Evolutionary conservation across 202 grass and related monocot species (phyloP).

Genomic region (Schoenoplectus triqueter): DNA sequence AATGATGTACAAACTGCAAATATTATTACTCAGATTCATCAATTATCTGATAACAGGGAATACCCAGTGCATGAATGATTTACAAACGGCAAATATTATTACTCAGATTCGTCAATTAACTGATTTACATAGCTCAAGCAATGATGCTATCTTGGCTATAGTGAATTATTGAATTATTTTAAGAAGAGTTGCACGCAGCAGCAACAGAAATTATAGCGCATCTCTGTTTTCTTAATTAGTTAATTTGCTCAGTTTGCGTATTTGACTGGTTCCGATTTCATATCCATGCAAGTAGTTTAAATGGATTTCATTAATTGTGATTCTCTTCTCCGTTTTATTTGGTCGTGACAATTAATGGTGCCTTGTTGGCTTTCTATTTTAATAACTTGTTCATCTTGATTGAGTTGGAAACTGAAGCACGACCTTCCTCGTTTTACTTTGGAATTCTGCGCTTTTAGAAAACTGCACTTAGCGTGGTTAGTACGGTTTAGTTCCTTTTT

Average conservation of each 20-base stretch:
- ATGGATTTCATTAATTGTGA: not conserved
- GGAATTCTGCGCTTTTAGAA: conserved; percentile 24
- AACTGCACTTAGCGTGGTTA: conserved; percentile 23
- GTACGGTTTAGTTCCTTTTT: conserved; percentile 10
- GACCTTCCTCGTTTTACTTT: conserved; percentile 22
- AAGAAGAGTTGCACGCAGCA: not conserved
- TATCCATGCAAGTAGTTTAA: not conserved
- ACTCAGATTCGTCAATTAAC: too few relatives aligned
- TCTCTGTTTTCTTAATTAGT: not conserved
- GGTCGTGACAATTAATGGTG: not conserved
- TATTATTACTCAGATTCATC: not conserved
- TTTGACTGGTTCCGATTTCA: not conserved
- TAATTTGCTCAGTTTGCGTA: not conserved
- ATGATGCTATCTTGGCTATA: too few relatives aligned
- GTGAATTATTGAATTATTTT: not conserved
- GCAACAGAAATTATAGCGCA: not conserved
- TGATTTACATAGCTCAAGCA: too few relatives aligned
- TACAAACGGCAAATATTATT: too few relatives aligned
- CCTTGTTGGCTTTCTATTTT: not conserved
- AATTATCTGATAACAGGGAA: not conserved
- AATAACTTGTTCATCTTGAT: not conserved
- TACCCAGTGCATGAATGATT: too few relatives aligned
- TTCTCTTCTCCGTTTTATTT: not conserved
- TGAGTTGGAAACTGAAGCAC: not conserved
- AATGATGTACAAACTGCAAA: not conserved